These are phyloP conservation scores for Penicillium mononematosum DNA, from an alignment of 495 filamentous ascomycete species.

Conservation along the genomic window DNA sequence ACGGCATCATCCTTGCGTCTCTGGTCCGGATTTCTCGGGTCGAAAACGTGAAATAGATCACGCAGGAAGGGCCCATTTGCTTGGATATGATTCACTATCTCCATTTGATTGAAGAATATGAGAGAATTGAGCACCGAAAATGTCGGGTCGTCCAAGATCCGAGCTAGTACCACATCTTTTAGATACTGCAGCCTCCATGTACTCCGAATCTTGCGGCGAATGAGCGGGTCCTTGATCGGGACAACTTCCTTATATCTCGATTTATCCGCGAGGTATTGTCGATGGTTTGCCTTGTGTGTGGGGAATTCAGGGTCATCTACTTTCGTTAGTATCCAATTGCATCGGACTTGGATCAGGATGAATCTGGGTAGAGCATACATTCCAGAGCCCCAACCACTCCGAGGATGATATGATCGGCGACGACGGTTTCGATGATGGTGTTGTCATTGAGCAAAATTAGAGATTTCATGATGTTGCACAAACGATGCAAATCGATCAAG, in stretches of 20 bases:
- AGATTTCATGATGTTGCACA: constrained; percentile 98
- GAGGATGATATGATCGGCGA: constrained; percentile 82
- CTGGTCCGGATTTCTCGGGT: constrained; percentile 57
- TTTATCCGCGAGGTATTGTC: constrained; percentile 85
- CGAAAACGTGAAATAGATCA: constrained; percentile 89
- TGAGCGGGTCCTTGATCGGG: constrained; percentile 73
- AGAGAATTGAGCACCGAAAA: constrained; percentile 96
- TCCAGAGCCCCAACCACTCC: constrained; percentile 96
- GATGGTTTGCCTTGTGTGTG: constrained; percentile 96
- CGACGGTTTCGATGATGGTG: constrained; percentile 86
- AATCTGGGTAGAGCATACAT: constrained; percentile 52
- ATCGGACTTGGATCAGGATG: not conserved
- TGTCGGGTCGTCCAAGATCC: constrained; percentile 95
- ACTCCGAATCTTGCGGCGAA: constrained; percentile 88
- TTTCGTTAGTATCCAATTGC: constrained; percentile 11
- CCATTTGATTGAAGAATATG: constrained; percentile 98
- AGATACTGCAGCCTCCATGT: constrained; percentile 96
- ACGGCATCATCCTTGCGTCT: constrained; percentile 90
- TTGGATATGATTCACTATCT: constrained; percentile 92
- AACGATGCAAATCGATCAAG: constrained; percentile 75
- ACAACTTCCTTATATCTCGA: constrained; percentile 96
- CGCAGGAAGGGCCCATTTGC: constrained; percentile 71
- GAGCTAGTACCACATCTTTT: constrained; percentile 96
- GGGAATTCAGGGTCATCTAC: constrained; percentile 95
- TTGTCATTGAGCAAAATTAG: constrained; percentile 93